phyloP scores from a whole-genome alignment of 495 filamentous ascomycete species.

The Xylaria flabelliformis region DNA sequence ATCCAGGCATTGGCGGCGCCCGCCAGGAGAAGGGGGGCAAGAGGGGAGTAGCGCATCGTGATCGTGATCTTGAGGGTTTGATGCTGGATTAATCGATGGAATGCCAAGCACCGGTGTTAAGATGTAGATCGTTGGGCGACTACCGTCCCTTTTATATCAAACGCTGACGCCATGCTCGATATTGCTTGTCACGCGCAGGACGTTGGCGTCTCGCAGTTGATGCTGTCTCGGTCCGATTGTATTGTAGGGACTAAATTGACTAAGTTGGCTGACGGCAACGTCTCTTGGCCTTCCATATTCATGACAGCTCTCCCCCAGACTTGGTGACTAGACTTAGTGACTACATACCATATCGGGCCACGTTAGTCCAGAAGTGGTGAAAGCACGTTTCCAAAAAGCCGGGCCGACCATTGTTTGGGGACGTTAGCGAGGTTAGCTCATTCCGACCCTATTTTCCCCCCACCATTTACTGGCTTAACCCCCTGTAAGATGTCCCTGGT shows the following conservation, averaged over 20 bases:
- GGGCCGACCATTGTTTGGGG: slow-evolving; percentile 2
- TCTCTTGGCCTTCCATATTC: slow-evolving; percentile 2
- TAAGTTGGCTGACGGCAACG: background rate
- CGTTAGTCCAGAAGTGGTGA: background rate
- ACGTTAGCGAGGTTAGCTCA: slow-evolving; percentile 3
- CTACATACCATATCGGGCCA: background rate
- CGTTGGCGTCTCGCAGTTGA: background rate
- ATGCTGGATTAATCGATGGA: background rate
- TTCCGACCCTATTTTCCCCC: background rate
- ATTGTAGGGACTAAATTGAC: background rate
- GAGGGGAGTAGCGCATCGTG: slow-evolving; percentile 32
- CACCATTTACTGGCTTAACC: background rate
- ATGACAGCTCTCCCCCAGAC: background rate
- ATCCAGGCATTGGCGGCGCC: slow-evolving; percentile 33
- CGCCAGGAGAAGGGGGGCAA: slow-evolving; percentile 31
- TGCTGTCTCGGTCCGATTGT: slow-evolving; percentile 14
- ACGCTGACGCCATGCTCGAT: background rate
- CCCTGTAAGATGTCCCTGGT: background rate
- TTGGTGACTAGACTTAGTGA: slow-evolving; percentile 1
- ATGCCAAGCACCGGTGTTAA: background rate
- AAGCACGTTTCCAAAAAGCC: background rate
- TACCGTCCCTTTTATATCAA: slow-evolving; percentile 8
- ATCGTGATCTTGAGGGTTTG: slow-evolving; percentile 1
- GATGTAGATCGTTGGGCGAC: background rate
- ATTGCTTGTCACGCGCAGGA: background rate